Evolutionary conservation across 495 filamentous ascomycete species (phyloP).

Genomic region (Xylaria flabelliformis): DNA sequence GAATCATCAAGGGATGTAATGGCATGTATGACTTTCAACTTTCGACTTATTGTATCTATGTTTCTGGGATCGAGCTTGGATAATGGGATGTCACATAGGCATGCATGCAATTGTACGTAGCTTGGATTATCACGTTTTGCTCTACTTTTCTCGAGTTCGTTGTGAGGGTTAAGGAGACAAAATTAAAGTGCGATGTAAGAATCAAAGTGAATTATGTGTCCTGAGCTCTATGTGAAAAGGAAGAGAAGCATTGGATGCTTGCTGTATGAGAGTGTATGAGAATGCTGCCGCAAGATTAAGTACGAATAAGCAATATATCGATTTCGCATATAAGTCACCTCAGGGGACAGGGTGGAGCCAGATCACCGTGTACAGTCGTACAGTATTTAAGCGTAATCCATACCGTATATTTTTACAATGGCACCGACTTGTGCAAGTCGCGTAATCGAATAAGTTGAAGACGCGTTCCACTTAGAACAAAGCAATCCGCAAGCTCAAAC

Average conservation of each 20-base stretch:
- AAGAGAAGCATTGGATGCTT: background rate
- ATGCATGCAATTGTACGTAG: conserved; percentile 14
- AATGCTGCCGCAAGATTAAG: background rate
- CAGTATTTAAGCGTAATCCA: background rate
- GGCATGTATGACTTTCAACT: conserved; percentile 26
- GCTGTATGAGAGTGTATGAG: background rate
- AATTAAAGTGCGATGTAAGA: background rate
- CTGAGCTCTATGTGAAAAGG: background rate
- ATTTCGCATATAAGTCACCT: background rate
- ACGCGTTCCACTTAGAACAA: conserved; percentile 34
- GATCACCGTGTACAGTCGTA: background rate
- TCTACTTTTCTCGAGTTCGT: background rate
- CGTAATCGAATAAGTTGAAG: conserved; percentile 35
- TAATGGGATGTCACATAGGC: conserved; percentile 1
- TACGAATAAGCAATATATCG: background rate
- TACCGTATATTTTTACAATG: conserved; percentile 9
- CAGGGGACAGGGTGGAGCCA: background rate
- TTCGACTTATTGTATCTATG: conserved; percentile 22
- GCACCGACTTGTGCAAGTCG: conserved; percentile 34
- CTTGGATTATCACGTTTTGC: background rate
- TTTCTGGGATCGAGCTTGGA: conserved; percentile 12
- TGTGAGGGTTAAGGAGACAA: background rate
- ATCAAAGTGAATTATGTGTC: background rate
- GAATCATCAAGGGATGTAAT: background rate
- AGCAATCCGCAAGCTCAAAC: conserved; percentile 26